Percentiles rank a stretch among this genome's conserved stretches.
phyloP scores from a whole-genome alignment of 2,329 filamentous ascomycete genomes.

The Beauveria sp. region DNA sequence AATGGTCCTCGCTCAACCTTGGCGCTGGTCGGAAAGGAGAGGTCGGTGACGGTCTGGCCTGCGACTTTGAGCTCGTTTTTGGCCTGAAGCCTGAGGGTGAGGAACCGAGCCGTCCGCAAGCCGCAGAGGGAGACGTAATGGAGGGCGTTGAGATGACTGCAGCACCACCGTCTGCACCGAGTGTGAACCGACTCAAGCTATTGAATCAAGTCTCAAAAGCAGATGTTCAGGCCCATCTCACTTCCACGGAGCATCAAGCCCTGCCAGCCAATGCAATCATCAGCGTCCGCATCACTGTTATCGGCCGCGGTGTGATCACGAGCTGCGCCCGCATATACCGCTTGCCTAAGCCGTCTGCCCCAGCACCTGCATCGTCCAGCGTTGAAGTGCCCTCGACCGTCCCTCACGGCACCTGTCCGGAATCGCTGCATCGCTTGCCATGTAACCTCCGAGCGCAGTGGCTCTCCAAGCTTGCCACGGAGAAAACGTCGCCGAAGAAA shows the following conservation, averaged over 20 bases:
- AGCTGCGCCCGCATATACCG: slow-evolving; percentile 79
- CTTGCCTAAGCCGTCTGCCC: slow-evolving; percentile 42
- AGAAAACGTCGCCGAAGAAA: slow-evolving; percentile 7
- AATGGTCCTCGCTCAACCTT: slow-evolving; percentile 68
- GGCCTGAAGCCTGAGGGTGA: slow-evolving; percentile 15
- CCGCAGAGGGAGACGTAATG: slow-evolving; percentile 3
- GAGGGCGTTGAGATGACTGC: slow-evolving; percentile 10
- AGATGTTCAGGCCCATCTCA: slow-evolving; percentile 16
- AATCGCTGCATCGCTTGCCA: slow-evolving; percentile 25
- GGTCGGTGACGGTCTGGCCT: slow-evolving; percentile 71
- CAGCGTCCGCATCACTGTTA: slow-evolving; percentile 59
- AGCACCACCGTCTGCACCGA: not conserved
- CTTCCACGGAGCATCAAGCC: slow-evolving; percentile 13
- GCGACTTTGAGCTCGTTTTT: slow-evolving; percentile 73
- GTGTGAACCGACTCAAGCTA: slow-evolving; percentile 1
- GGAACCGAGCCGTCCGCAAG: not conserved
- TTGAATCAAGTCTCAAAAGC: slow-evolving; percentile 23
- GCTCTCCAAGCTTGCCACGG: slow-evolving; percentile 49
- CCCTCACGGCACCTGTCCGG: slow-evolving; percentile 19
- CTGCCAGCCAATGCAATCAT: slow-evolving; percentile 37
- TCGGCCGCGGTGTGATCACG: slow-evolving; percentile 61
- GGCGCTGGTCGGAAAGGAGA: slow-evolving; percentile 72
- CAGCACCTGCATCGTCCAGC: slow-evolving; percentile 22
- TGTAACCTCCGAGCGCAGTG: slow-evolving; percentile 58
- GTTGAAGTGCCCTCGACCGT: slow-evolving; percentile 41